A percentile compares a stretch with the other conserved stretches of the same genome.
Evolutionary conservation across 805 yeast genomes (phyloP).

Genomic region (Teunomyces tritomae): DNA sequence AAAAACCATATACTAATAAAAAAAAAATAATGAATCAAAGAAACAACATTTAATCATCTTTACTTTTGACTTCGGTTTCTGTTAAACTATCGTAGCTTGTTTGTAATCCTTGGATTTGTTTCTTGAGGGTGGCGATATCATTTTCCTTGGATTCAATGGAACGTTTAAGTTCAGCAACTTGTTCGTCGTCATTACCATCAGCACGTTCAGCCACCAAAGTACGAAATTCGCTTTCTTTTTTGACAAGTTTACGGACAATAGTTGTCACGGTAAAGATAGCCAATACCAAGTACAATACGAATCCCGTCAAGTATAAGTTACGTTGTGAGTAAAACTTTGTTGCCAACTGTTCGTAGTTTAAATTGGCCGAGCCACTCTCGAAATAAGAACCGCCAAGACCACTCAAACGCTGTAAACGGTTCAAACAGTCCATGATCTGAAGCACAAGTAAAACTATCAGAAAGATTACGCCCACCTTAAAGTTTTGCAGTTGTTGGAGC

Average conservation of each 20-base stretch:
- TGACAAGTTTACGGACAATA: constrained; percentile 51
- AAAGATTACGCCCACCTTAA: constrained; percentile 45
- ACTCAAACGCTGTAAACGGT: constrained; percentile 33
- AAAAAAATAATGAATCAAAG: neutral
- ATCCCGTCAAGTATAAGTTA: constrained; percentile 61
- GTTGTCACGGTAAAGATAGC: constrained; percentile 55
- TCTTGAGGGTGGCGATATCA: constrained; percentile 47
- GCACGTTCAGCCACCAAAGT: constrained; percentile 10
- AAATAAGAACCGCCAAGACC: constrained; percentile 19
- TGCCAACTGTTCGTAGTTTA: constrained; percentile 52
- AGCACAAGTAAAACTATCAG: constrained; percentile 42
- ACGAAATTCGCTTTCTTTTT: constrained; percentile 36
- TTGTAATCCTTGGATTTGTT: constrained; percentile 53
- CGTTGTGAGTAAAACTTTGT: constrained; percentile 62
- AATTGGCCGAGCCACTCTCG: constrained; percentile 12
- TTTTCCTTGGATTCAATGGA: constrained; percentile 38
- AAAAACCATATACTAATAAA: too few relatives aligned
- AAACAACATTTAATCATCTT: constrained; percentile 1
- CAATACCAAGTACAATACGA: constrained; percentile 53
- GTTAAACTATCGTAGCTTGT: constrained; percentile 45
- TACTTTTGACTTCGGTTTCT: neutral
- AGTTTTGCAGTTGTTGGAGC: constrained; percentile 36
- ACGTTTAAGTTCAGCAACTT: constrained; percentile 31
- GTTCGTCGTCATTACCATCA: constrained; percentile 13
- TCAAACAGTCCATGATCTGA: constrained; percentile 55